Evolutionary conservation across 371 early-diverging fungal genomes (phyloP).

Genomic region (Mucor velutinosus): DNA sequence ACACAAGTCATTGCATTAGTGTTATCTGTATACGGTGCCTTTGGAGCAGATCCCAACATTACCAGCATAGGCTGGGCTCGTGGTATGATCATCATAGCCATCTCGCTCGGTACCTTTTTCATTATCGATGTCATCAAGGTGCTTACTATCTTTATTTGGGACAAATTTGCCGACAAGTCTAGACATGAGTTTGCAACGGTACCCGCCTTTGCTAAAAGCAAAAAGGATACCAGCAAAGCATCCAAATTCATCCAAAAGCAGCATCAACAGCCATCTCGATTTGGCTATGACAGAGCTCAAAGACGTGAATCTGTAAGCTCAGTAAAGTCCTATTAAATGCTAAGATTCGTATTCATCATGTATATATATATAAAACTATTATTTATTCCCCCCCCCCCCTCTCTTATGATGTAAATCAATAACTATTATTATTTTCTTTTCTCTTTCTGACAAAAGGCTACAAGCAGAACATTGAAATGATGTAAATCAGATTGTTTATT

Average conservation of each 20-base stretch:
- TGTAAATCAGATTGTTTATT: background rate
- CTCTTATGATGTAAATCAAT: no score
- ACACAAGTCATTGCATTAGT: constrained; percentile 92
- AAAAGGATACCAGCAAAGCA: constrained; percentile 14
- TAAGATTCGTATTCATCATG: background rate
- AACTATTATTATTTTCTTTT: no score
- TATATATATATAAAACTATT: background rate
- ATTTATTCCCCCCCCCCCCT: no score
- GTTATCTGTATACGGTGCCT: constrained; percentile 78
- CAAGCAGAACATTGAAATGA: no score
- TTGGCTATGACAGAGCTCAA: constrained; percentile 42
- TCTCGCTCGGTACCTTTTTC: constrained; percentile 73
- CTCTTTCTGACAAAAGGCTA: no score
- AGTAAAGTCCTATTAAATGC: constrained; percentile 32
- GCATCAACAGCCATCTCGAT: constrained; percentile 24
- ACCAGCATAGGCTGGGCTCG: constrained; percentile 55
- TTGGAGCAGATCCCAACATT: constrained; percentile 28
- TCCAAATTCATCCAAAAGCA: constrained; percentile 21
- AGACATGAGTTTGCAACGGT: background rate
- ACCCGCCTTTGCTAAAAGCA: constrained; percentile 15
- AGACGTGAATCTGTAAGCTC: constrained; percentile 37
- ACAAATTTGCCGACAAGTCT: constrained; percentile 17
- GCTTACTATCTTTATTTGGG: constrained; percentile 71
- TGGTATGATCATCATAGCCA: constrained; percentile 64
- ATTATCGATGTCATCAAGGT: constrained; percentile 90